Conservation (phyloP, 2,329 filamentous ascomycete genomes). For the Microdochium trichocladiopsis region DNA sequence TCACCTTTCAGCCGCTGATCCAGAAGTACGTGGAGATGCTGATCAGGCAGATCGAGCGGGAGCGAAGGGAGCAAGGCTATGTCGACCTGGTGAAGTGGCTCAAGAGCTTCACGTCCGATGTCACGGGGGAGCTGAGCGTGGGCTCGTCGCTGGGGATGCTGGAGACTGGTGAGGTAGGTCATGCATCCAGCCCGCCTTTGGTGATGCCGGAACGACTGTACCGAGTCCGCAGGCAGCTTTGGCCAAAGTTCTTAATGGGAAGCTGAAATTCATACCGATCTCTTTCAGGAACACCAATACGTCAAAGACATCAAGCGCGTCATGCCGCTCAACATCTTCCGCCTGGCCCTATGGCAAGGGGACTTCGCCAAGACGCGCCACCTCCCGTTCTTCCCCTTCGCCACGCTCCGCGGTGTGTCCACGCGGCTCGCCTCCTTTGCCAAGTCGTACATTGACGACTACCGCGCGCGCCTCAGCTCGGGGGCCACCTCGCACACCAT, state of each 20-base stretch:
- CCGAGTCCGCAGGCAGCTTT: no score
- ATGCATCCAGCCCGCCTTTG: background rate
- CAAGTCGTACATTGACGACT: conserved; percentile 19
- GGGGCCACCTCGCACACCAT: conserved; percentile 3
- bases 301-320: conserved; percentile 23
- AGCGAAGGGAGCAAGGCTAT: conserved; percentile 26
- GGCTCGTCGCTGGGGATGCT: conserved; percentile 42
- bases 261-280: no score
- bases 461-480: conserved; percentile 4
- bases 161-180: conserved; percentile 33
- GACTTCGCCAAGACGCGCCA: conserved; percentile 12
- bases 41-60: conserved; percentile 34
- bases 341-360: conserved; percentile 9
- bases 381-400: conserved; percentile 13
- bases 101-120: conserved; percentile 40
- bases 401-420: conserved; percentile 7
- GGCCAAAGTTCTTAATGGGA: no score
- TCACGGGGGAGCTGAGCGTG: conserved; percentile 41
- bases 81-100: conserved; percentile 43
- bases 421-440: conserved; percentile 10
- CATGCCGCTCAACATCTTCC: conserved; percentile 8
- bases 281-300: conserved; percentile 30
- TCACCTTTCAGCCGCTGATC: conserved; percentile 22
- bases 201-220: no score
- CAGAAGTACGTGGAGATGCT: conserved; percentile 26